Conservation (phyloP, 169 alveolate genomes). For the Cystoisospora suis region DNA sequence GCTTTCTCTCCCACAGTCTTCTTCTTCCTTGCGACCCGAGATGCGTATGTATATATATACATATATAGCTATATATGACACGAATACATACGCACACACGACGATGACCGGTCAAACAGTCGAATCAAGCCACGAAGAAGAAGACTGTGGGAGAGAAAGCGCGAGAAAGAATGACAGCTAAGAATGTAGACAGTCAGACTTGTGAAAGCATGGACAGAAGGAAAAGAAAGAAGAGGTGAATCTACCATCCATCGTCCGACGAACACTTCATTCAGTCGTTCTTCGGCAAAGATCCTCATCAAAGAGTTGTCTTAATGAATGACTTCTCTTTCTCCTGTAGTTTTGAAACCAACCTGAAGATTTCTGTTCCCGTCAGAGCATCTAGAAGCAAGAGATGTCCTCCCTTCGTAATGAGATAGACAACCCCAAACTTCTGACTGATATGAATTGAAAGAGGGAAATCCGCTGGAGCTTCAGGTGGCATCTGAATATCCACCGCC, state of each 20-base stretch:
- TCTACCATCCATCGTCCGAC: too few relatives aligned
- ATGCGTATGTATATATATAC: not conserved
- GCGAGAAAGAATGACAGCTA: too few relatives aligned
- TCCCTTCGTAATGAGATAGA: slow-evolving; percentile 81
- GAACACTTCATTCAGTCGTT: too few relatives aligned
- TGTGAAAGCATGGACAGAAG: too few relatives aligned
- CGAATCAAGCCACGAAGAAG: not conserved
- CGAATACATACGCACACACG: not conserved
- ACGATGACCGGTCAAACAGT: too few relatives aligned
- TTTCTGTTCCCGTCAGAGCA: slow-evolving; percentile 72
- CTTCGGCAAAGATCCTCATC: too few relatives aligned
- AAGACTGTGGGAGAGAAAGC: not conserved
- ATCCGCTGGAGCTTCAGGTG: slow-evolving; percentile 72
- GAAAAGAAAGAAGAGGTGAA: too few relatives aligned
- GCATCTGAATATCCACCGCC: slow-evolving; percentile 46
- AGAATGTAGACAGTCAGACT: too few relatives aligned
- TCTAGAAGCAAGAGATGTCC: slow-evolving; percentile 80
- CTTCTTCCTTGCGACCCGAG: not conserved
- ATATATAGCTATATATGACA: not conserved
- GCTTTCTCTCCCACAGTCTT: not conserved
- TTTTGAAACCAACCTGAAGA: slow-evolving; percentile 54
- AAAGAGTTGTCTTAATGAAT: too few relatives aligned
- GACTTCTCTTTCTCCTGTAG: too few relatives aligned
- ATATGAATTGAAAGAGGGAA: slow-evolving; percentile 74
- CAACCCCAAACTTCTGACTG: slow-evolving; percentile 74